Evolutionary conservation across 148 eudicot genomes (phyloP), one percentile per base, ranked within the genome.

Genomic region (Vaccinium vitisidaea): DNA sequence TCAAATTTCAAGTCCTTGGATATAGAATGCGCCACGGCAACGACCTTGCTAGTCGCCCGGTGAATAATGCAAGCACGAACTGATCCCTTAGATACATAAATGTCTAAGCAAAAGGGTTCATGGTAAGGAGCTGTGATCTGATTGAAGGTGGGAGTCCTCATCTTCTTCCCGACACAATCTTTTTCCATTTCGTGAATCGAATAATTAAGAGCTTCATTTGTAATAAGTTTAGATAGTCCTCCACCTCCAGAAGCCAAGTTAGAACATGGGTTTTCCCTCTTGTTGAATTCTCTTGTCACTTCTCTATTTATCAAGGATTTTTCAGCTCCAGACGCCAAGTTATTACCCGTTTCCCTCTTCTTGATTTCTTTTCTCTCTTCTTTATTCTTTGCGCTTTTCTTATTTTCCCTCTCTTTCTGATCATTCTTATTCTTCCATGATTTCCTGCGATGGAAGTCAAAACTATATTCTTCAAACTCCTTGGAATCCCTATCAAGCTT

Each of bases 31-130:
- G 99, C 94, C 80, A 94, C 99, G 78, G 86, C 94, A 32, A 96
- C 98, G 56, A 96, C 99, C 71, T 94, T 94, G 92, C 99, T 96
- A 49, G 99, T 94, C 8, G 90, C 95, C 67, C 99, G 91, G 83
- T 96, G 99, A 82, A 96, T 90, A 54, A 96, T 88, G 87, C 97
- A 91, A 59, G 99, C 99, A 76, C 99, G 94, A 12, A 93, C 95
- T 56, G 99, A 96, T 32, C 93, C 95, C 84, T 91, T 96, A 0
- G 99, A 91, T 83, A 96, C 86, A 49, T 88, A 89, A 67, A 94
- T 88, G 85, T 96, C 99, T 77, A 96, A 88, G 82, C 99, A 96
- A 88, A 96, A 96, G 5, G 99, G 99, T 81, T 96, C 98, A 56
- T 93, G 97, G 89, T 93, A 96, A 52, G 98, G 93, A 49, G 94